phyloP scores from a whole-genome alignment of 225 moss, liverwort and hornwort species.

The Pseudoscleropodium purum region DNA sequence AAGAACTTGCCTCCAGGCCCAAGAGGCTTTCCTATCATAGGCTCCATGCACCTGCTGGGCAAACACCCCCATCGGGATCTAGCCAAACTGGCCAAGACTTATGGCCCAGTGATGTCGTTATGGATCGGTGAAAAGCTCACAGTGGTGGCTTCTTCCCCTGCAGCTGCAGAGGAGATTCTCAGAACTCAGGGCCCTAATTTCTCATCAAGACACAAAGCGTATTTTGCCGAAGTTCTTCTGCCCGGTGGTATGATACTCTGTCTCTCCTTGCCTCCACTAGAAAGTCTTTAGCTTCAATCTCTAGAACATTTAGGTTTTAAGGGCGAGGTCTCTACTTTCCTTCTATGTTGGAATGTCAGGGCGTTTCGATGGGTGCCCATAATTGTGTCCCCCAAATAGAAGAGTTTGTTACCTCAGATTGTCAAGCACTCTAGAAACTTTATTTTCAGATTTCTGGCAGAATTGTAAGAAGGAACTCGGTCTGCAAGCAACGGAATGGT shows the following conservation, averaged over 20 bases:
- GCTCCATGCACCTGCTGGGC: background rate
- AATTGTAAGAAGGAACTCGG: no score
- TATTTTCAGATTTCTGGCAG: background rate
- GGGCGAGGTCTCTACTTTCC: background rate
- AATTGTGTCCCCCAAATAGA: no score
- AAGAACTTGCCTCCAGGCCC: constrained; percentile 3
- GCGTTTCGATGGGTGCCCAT: no score
- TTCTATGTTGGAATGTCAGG: background rate
- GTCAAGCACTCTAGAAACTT: background rate
- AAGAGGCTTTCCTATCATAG: background rate
- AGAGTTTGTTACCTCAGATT: background rate
- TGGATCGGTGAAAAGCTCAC: background rate
- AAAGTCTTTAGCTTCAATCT: background rate
- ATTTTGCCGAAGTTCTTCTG: background rate
- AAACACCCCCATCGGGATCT: background rate
- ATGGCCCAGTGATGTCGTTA: background rate
- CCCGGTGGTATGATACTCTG: background rate
- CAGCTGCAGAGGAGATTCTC: background rate
- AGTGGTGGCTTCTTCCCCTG: background rate
- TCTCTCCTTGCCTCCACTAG: background rate
- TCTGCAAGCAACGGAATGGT: background rate
- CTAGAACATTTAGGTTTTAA: no score
- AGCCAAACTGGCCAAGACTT: background rate
- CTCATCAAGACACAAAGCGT: background rate
- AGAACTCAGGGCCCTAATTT: background rate